phyloP scores from a whole-genome alignment of 1,284 basidiomycete genomes.

The Naganishia sp. region DNA sequence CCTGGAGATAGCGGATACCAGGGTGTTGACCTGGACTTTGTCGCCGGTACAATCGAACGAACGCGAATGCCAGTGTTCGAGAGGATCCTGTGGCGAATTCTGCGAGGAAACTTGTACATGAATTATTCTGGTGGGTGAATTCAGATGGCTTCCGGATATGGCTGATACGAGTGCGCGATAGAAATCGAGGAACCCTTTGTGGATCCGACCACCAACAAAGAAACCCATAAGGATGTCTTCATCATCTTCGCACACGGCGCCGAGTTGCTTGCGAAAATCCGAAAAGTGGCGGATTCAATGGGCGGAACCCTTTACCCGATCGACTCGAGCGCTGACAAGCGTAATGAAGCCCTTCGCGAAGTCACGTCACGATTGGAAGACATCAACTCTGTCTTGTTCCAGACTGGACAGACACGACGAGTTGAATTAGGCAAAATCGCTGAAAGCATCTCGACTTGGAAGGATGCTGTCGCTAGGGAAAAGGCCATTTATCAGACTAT shows the following conservation, averaged over 20 bases:
- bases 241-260: conserved; percentile 99
- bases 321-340: conserved; percentile 89
- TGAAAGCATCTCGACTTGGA: conserved; percentile 85
- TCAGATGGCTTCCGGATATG: background rate
- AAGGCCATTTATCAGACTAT: conserved; percentile 93
- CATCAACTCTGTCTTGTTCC: conserved; percentile 84
- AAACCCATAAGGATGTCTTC: conserved; percentile 96
- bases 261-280: conserved; percentile 90
- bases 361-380: conserved; percentile 90
- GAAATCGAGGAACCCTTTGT: conserved; percentile 93
- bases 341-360: conserved; percentile 83
- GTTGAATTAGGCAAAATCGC: conserved; percentile 83
- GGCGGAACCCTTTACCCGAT: conserved; percentile 96
- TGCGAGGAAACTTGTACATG: conserved; percentile 98
- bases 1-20: conserved; percentile 62
- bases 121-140: conserved; percentile 69
- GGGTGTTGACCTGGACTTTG: conserved; percentile 81
- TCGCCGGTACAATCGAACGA: conserved; percentile 95
- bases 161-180: conserved; percentile 29
- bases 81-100: conserved; percentile 95
- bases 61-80: conserved; percentile 90
- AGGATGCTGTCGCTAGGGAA: conserved; percentile 91
- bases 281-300: conserved; percentile 98
- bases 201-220: conserved; percentile 74
- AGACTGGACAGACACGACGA: conserved; percentile 82